Evolutionary conservation across 768 basidiomycete species (phyloP).

Genomic region (Agaricus sinodeliciosus): DNA sequence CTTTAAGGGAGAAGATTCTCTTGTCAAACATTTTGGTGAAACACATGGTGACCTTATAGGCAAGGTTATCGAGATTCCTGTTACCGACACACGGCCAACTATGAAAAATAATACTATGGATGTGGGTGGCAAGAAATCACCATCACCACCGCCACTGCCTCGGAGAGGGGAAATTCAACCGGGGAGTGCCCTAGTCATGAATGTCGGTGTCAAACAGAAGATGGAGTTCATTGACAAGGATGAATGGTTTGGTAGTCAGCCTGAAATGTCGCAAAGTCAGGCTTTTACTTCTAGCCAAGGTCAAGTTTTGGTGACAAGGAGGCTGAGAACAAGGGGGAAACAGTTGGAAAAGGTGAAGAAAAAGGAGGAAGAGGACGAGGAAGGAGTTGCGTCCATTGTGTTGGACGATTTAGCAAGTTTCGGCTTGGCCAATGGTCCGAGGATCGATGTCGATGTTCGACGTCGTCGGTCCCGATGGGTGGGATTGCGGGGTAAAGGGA

Average conservation of each 20-base stretch:
- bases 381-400: neutral
- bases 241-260: neutral
- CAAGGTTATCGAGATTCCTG: neutral
- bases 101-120: too few relatives aligned
- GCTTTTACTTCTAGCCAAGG: neutral
- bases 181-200: neutral
- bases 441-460: neutral
- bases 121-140: too few relatives aligned
- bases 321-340: neutral
- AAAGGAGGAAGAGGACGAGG: neutral
- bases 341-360: slow-evolving; percentile 4
- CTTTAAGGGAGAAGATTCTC: neutral
- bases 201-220: neutral
- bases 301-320: neutral
- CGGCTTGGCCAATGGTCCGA: neutral
- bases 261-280: slow-evolving; percentile 1
- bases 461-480: neutral
- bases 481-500: neutral
- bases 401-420: slow-evolving; percentile 3
- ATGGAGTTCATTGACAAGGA: neutral
- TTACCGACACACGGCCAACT: neutral
- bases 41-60: neutral
- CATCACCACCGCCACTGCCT: neutral
- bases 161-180: neutral
- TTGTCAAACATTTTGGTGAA: slow-evolving; percentile 2